Percentiles rank a stretch among this genome's conserved stretches.
Evolutionary conservation across 75 land plant species (phyloP).

Genomic region (Chamaecyparis obtusa): DNA sequence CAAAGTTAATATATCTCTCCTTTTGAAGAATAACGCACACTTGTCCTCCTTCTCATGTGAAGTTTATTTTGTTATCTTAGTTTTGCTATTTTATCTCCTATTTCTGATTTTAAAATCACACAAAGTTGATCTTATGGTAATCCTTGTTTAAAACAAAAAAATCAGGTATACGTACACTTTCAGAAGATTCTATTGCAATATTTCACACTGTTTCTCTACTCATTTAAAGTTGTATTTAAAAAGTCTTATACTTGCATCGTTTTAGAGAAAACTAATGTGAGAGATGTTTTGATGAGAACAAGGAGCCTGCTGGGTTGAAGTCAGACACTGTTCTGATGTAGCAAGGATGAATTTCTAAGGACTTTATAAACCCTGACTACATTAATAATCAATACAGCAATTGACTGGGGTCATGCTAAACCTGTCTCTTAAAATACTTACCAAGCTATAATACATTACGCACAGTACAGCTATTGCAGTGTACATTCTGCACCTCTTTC

Average conservation of each 20-base stretch:
- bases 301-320: neutral
- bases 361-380: neutral
- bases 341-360: neutral
- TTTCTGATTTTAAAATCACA: too few species aligned
- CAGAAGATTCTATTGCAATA: too few species aligned
- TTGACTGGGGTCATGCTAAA: neutral
- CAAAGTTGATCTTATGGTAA: too few species aligned
- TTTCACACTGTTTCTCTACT: too few species aligned
- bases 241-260: neutral
- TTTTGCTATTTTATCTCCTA: too few species aligned
- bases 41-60: too few species aligned
- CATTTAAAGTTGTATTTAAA: neutral
- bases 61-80: too few species aligned
- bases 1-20: too few species aligned
- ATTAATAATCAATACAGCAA: neutral
- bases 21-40: too few species aligned
- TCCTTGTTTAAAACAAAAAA: too few species aligned
- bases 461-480: neutral
- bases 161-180: too few species aligned
- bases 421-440: conserved; percentile 1
- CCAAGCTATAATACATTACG: neutral
- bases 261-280: neutral
- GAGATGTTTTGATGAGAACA: neutral
- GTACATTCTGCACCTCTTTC: neutral
- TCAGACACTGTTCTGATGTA: neutral